phyloP scores from a whole-genome alignment of 768 basidiomycete genomes.

The Pleurotus tuoliensis region DNA sequence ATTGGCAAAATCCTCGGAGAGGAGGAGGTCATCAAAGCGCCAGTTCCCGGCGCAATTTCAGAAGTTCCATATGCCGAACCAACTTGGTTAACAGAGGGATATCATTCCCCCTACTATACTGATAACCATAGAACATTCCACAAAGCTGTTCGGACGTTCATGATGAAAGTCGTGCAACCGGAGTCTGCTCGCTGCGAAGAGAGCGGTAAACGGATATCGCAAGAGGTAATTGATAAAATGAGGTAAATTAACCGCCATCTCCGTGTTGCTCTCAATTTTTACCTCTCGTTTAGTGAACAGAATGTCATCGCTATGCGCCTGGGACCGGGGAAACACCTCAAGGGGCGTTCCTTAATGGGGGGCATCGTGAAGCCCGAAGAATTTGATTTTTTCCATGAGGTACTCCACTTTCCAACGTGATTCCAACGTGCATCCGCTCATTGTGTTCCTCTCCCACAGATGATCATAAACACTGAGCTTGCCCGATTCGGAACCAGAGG shows the following conservation, averaged over 20 bases:
- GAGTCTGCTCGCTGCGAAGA: conserved; percentile 82
- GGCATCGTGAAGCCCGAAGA: conserved; percentile 77
- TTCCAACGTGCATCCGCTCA: background rate
- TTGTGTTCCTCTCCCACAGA: conserved; percentile 29
- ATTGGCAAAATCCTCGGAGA: conserved; percentile 61
- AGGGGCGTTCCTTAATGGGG: conserved; percentile 72
- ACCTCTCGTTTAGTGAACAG: conserved; percentile 44
- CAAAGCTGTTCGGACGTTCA: conserved; percentile 68
- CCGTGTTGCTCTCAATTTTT: background rate
- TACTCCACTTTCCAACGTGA: conserved; percentile 17
- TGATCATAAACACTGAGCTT: conserved; percentile 79
- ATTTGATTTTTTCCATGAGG: conserved; percentile 95
- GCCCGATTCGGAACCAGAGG: conserved; percentile 81
- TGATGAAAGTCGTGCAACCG: conserved; percentile 67
- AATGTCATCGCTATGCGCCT: conserved; percentile 88
- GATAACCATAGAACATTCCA: conserved; percentile 76
- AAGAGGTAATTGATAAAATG: conserved; percentile 81
- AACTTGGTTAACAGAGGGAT: conserved; percentile 69
- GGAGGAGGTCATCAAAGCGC: conserved; percentile 49
- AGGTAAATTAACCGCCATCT: conserved; percentile 43
- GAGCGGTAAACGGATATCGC: conserved; percentile 81
- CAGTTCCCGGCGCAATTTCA: conserved; percentile 60
- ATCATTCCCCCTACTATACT: conserved; percentile 73
- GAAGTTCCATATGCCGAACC: conserved; percentile 84
- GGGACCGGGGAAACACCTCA: conserved; percentile 85